phyloP scores from a whole-genome alignment of 257 asterid genomes.

The Rauvolfia tetraphylla region DNA sequence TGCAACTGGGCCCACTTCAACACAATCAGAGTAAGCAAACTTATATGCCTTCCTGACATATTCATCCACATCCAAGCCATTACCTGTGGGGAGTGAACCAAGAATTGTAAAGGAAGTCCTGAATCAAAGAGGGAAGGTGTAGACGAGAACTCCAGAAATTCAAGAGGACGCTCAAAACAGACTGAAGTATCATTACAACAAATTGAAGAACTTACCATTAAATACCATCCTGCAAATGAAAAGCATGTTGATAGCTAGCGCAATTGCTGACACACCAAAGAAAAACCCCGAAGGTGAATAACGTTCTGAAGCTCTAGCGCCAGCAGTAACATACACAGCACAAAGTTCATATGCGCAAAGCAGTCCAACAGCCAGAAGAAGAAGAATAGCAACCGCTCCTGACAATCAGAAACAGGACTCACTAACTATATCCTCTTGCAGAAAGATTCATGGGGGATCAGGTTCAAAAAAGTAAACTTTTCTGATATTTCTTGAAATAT shows the following conservation, averaged over 20 bases:
- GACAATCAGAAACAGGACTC: slow-evolving; percentile 21
- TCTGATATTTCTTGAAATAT: neutral
- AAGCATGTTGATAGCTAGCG: slow-evolving; percentile 97
- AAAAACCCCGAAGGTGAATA: slow-evolving; percentile 98
- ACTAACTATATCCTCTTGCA: neutral
- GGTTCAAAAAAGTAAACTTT: neutral
- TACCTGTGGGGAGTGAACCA: slow-evolving; percentile 46
- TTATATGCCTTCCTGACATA: slow-evolving; percentile 96
- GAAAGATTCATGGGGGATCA: neutral
- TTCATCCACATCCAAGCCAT: slow-evolving; percentile 93
- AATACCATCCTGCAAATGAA: slow-evolving; percentile 98
- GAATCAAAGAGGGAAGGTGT: neutral
- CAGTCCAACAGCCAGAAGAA: slow-evolving; percentile 93
- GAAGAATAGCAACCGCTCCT: slow-evolving; percentile 99
- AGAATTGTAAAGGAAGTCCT: slow-evolving; percentile 1
- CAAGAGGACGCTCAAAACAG: slow-evolving; percentile 7
- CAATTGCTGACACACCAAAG: slow-evolving; percentile 98
- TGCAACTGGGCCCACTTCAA: slow-evolving; percentile 97
- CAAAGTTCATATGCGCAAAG: slow-evolving; percentile 98
- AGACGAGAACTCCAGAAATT: slow-evolving; percentile 8
- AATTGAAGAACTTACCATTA: slow-evolving; percentile 54
- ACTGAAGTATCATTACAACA: neutral
- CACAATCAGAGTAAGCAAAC: slow-evolving; percentile 93
- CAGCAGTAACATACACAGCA: slow-evolving; percentile 94
- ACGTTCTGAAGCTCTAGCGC: slow-evolving; percentile 90